Evolutionary conservation across 768 basidiomycete species (phyloP).

Genomic region (Brasilioporus rufonigricans): DNA sequence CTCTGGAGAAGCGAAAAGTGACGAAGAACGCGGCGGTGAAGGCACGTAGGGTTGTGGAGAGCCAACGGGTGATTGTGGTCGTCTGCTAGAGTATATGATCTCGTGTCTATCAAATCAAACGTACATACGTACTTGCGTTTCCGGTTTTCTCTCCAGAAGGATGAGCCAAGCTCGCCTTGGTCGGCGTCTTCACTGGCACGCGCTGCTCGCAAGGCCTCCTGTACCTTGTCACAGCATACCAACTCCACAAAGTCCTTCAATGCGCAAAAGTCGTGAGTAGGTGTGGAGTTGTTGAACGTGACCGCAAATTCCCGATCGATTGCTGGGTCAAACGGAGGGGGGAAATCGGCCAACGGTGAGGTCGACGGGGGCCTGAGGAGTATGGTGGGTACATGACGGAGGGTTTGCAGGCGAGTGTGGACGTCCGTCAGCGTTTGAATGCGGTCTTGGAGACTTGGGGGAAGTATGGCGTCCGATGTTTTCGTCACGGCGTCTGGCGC

Average conservation of each 20-base stretch:
- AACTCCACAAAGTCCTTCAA: conserved; percentile 47
- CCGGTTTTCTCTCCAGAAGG: conserved; percentile 46
- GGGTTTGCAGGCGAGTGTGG: conserved; percentile 40
- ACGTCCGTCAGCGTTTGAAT: conserved; percentile 48
- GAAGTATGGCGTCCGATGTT: not conserved
- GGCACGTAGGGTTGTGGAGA: conserved; percentile 60
- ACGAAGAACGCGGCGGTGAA: conserved; percentile 35
- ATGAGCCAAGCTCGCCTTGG: conserved; percentile 44
- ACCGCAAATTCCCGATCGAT: conserved; percentile 29
- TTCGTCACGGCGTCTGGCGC: not conserved
- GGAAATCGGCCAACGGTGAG: conserved; percentile 23
- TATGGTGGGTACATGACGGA: conserved; percentile 46
- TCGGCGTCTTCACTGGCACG: conserved; percentile 55
- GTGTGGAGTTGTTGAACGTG: conserved; percentile 27
- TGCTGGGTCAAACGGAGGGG: conserved; percentile 26
- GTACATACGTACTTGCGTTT: conserved; percentile 52
- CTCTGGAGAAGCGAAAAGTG: conserved; percentile 43
- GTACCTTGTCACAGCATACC: conserved; percentile 49
- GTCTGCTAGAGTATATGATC: conserved; percentile 31
- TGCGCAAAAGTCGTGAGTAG: conserved; percentile 43
- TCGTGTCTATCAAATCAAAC: not conserved
- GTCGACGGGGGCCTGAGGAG: conserved; percentile 41
- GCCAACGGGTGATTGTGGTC: conserved; percentile 49
- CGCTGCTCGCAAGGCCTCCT: conserved; percentile 57
- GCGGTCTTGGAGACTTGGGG: conserved; percentile 38